phyloP scores from a whole-genome alignment of 1,284 basidiomycete species.

The Caloboletus firmus region DNA sequence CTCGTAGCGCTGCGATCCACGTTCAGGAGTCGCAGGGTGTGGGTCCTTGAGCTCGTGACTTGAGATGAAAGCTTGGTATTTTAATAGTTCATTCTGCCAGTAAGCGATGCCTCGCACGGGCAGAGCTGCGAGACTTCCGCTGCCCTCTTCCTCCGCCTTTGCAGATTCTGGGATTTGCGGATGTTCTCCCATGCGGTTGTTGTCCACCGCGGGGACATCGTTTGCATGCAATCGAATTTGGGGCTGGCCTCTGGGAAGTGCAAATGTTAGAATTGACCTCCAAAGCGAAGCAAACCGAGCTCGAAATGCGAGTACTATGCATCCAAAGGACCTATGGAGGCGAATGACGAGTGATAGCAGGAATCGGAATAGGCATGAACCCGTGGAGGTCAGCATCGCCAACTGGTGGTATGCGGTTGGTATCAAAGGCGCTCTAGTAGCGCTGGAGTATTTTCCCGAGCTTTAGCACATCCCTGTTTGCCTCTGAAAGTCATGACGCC shows the following conservation, averaged over 20 bases:
- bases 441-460: too few relatives aligned
- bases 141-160: not conserved
- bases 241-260: not conserved
- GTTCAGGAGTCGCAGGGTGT: slow-evolving; percentile 14
- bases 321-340: not conserved
- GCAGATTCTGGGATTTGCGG: not conserved
- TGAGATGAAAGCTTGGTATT: not conserved
- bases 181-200: not conserved
- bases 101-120: not conserved
- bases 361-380: not conserved
- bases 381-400: not conserved
- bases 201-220: not conserved
- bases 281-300: slow-evolving; percentile 8
- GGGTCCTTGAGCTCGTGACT: not conserved
- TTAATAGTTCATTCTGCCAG: not conserved
- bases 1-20: slow-evolving; percentile 14
- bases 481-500: too few relatives aligned
- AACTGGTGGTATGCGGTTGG: not conserved
- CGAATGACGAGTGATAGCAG: slow-evolving; percentile 6
- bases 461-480: too few relatives aligned
- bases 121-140: not conserved
- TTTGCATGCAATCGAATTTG: not conserved
- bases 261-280: slow-evolving; percentile 3
- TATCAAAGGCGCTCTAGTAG: not conserved
- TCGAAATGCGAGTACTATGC: slow-evolving; percentile 1